These are phyloP conservation scores for Rubia balearica DNA, from an alignment of 305 asterid genomes.

Conservation along the genomic window DNA sequence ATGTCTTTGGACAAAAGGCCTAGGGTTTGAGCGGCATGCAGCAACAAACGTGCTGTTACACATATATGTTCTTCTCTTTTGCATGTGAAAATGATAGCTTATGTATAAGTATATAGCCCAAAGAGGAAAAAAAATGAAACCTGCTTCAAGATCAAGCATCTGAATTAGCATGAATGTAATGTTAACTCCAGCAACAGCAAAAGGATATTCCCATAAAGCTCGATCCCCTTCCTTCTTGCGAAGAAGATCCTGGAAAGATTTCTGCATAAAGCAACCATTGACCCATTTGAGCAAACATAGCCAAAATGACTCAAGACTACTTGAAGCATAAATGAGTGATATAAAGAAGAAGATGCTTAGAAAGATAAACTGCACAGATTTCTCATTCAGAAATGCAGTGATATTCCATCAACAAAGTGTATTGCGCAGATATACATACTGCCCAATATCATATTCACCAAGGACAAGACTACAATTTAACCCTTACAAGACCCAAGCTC, in stretches of 20 bases:
- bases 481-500: conserved; percentile 1
- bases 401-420: not conserved
- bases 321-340: conserved; percentile 1
- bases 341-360: not conserved
- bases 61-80: not conserved
- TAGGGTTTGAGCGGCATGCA: not conserved
- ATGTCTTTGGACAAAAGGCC: not conserved
- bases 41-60: conserved; percentile 2
- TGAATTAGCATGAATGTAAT: conserved; percentile 98
- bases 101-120: not conserved
- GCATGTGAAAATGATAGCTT: not conserved
- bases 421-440: not conserved
- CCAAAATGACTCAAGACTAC: not conserved
- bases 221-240: conserved; percentile 93
- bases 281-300: conserved; percentile 3
- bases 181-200: conserved; percentile 99
- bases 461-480: not conserved
- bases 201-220: conserved; percentile 97
- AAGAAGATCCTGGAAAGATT: conserved; percentile 96
- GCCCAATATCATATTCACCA: not conserved
- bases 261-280: conserved; percentile 34
- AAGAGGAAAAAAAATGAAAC: conserved; percentile 24
- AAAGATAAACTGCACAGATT: not conserved
- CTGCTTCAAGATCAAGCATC: conserved; percentile 99
- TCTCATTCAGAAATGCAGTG: not conserved